Evolutionary conservation across 306 rosid species (phyloP).

Genomic region (Quercus engelmannii): DNA sequence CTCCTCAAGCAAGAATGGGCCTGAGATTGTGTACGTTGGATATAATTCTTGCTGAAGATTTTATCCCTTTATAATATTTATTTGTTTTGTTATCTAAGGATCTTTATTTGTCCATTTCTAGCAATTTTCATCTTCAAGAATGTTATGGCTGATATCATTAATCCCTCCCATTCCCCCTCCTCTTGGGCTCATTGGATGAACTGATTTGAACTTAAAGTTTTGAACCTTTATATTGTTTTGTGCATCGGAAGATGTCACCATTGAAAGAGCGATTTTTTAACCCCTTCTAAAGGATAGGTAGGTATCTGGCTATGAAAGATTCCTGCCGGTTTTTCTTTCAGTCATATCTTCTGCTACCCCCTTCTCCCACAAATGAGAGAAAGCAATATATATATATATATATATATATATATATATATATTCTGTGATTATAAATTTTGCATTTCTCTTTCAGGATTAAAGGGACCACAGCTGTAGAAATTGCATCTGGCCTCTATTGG

Average conservation of each 20-base stretch:
- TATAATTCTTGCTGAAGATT: slow-evolving; percentile 7
- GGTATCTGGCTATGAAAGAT: no score
- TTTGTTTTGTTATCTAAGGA: neutral
- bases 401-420: no score
- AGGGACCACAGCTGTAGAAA: slow-evolving; percentile 88
- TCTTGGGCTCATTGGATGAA: no score
- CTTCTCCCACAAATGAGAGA: neutral
- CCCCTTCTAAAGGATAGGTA: no score
- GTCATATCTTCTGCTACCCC: neutral
- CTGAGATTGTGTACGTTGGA: slow-evolving; percentile 62
- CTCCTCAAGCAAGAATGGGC: slow-evolving; percentile 45
- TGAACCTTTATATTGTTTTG: no score
- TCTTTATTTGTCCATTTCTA: neutral
- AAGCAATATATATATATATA: neutral
- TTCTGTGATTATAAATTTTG: no score
- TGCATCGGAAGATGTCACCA: no score
- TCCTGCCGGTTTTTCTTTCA: neutral
- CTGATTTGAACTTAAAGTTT: no score
- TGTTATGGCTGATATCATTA: neutral
- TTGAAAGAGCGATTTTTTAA: no score
- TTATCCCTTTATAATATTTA: neutral
- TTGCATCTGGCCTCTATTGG: slow-evolving; percentile 91
- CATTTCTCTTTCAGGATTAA: slow-evolving; percentile 41
- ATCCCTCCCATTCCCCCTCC: no score
- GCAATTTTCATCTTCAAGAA: neutral